Conservation (phyloP, 225 moss, liverwort and hornwort species). For the Marchantia paleacea region DNA sequence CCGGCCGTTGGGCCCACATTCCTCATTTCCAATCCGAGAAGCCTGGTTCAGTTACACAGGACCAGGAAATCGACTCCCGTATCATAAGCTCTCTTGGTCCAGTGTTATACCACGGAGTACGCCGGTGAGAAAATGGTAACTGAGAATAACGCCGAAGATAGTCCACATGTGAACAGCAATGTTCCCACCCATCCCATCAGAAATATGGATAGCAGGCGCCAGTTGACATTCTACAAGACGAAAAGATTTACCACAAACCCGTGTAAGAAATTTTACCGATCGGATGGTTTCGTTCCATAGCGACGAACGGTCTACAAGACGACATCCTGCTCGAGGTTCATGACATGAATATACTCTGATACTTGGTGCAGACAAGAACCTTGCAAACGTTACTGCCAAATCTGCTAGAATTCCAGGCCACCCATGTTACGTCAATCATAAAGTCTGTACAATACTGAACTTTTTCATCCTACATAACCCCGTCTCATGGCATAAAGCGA, state of each 20-base stretch:
- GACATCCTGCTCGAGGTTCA: too few species aligned
- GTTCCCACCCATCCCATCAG: slow-evolving; percentile 21
- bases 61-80: neutral
- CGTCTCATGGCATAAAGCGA: neutral
- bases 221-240: slow-evolving; percentile 30
- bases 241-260: neutral
- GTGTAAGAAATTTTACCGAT: too few species aligned
- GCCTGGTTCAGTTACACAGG: neutral
- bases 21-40: neutral
- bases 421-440: too few species aligned
- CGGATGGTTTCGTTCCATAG: too few species aligned
- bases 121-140: slow-evolving; percentile 38
- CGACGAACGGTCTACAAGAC: too few species aligned
- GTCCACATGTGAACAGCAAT: slow-evolving; percentile 22
- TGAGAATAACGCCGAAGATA: slow-evolving; percentile 29
- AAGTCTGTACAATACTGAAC: too few species aligned
- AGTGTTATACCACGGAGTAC: neutral
- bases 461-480: neutral
- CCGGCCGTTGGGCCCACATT: neutral
- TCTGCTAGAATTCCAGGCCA: too few species aligned
- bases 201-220: slow-evolving; percentile 23
- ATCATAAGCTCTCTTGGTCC: neutral
- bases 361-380: too few species aligned
- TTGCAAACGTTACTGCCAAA: too few species aligned
- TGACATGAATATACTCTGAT: too few species aligned